Base-by-base conservation (phyloP, 2,329 filamentous ascomycete genomes). In the Stemphylium vesicarium region DNA sequence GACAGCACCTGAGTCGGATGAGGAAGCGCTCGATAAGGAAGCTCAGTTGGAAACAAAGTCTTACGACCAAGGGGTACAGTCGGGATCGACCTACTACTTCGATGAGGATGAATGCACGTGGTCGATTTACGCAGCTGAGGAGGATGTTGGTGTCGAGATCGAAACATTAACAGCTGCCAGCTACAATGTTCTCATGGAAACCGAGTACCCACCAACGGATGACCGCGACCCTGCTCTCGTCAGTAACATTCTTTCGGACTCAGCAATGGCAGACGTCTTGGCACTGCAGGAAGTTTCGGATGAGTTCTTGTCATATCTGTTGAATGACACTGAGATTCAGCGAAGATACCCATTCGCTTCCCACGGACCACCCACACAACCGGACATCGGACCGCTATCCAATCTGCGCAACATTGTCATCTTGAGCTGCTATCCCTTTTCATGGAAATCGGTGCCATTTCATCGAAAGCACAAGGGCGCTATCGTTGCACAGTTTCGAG, bases 261-360 rank as follows among this genome's bases (percentile, higher is more conserved):
- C 61, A 32, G 73, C 72, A 9, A 58, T 64, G 35, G 72, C 76
- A 3, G 74, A 78, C 49, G 60, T 81, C 16, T 49, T 81, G 1
- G 71, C 77, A 3, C 77, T 90, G 4, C 81, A 89, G 66, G 87
- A 89, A 72, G 83, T 89, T 1, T 87, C 85, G 0, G 86, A 89
- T 57, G 79, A 84, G 36, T 88, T 89, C 56, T 78, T 90, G 0
- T 78, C 79, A 0, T 81, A 79, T 52, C 74, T 90, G 0, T 80
- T 89, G 1, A 63, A 67, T 2, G 69, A 84, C 50, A 54, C 73
- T 2, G 63, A 72, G 2, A 75, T 89, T 20, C 78, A 78, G 24
- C 60, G 71, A 10, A 73, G 69, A 2, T 89, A 87, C 59, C 78
- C 81, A 1, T 88, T 82, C 65, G 72, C 76, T n/a, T 85, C 84